Evolutionary conservation across 441 rosid genomes (phyloP).

Genomic region (Adansonia gregorii): DNA sequence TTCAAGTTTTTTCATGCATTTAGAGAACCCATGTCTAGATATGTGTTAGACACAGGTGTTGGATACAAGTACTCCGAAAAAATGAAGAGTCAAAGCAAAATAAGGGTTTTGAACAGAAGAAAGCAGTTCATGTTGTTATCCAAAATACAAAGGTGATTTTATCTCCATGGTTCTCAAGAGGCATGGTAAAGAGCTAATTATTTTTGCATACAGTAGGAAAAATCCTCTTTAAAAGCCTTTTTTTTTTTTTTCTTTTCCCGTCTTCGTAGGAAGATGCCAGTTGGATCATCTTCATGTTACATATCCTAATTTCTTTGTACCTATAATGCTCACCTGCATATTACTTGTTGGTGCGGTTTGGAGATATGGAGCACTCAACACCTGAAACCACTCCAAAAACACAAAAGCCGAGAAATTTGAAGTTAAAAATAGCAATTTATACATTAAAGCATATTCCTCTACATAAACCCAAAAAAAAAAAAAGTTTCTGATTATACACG

Average conservation of each 20-base stretch:
- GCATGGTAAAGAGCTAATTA: neutral
- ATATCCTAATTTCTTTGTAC: neutral
- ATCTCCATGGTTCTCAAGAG: neutral
- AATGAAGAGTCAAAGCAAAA: neutral
- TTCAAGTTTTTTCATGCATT: too few relatives aligned
- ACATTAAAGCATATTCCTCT: neutral
- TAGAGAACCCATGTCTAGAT: too few relatives aligned
- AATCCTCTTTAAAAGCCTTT: neutral
- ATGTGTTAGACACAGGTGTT: too few relatives aligned
- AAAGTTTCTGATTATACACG: neutral
- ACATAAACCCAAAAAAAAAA: neutral
- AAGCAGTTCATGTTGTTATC: neutral
- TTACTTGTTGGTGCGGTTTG: slow-evolving; percentile 52
- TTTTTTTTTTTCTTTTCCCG: neutral
- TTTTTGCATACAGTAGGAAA: neutral
- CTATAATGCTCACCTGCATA: slow-evolving; percentile 52
- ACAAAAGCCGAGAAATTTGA: slow-evolving; percentile 15
- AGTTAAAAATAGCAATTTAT: slow-evolving; percentile 6
- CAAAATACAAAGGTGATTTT: neutral
- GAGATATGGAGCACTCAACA: slow-evolving; percentile 91
- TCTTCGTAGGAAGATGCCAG: neutral
- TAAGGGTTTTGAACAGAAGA: neutral
- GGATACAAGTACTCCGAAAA: neutral
- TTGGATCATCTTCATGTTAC: neutral
- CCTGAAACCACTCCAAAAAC: slow-evolving; percentile 51